Evolutionary conservation across 2,329 filamentous ascomycete genomes (phyloP).

Genomic region (Proliferodiscus dingleyae): DNA sequence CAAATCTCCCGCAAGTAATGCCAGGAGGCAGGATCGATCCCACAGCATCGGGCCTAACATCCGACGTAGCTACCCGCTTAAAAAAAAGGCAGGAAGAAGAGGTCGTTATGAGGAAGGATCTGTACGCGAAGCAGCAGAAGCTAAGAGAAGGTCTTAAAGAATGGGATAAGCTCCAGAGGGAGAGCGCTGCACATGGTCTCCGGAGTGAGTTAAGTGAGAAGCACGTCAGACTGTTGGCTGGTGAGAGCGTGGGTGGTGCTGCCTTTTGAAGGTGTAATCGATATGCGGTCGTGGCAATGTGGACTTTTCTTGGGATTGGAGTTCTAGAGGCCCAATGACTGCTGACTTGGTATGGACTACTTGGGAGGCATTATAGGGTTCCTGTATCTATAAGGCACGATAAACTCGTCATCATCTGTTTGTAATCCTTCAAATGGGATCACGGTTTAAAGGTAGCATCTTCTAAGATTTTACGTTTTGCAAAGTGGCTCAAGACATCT

Average conservation of each 20-base stretch:
- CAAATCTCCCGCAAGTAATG: conserved; percentile 29
- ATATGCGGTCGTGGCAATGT: too few species aligned
- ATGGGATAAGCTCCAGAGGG: conserved; percentile 30
- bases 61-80: conserved; percentile 24
- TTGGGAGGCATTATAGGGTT: too few species aligned
- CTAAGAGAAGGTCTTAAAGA: conserved; percentile 26
- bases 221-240: conserved; percentile 31
- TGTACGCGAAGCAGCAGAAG: conserved; percentile 30
- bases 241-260: conserved; percentile 31
- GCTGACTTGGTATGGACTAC: too few species aligned
- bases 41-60: conserved; percentile 26
- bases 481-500: too few species aligned
- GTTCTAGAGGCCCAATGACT: too few species aligned
- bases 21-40: conserved; percentile 30
- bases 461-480: too few species aligned
- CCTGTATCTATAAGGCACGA: too few species aligned
- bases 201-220: conserved; percentile 31
- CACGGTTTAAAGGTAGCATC: too few species aligned
- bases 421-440: too few species aligned
- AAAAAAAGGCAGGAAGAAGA: conserved; percentile 31
- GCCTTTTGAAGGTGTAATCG: too few species aligned
- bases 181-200: conserved; percentile 25
- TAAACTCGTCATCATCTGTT: too few species aligned
- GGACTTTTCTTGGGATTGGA: too few species aligned
- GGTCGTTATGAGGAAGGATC: conserved; percentile 28